Conservation (phyloP, 768 basidiomycete species). For the Calocybe indica region DNA sequence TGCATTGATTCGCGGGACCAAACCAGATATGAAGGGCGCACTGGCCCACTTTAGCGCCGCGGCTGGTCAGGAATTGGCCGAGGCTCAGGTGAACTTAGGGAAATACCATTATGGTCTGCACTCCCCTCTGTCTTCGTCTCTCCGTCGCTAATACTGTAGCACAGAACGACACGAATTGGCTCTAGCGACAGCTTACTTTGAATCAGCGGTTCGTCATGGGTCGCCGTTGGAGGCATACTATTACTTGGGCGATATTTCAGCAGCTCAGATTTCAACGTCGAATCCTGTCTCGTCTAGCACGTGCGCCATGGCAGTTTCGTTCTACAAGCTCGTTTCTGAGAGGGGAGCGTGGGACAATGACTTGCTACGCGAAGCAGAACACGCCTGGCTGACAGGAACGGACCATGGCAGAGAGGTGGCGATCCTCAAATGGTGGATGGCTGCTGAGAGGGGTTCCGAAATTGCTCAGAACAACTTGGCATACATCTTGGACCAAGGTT, state of each 20-base stretch:
- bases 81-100: slow-evolving; percentile 87
- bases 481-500: slow-evolving; percentile 87
- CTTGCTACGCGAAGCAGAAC: slow-evolving; percentile 74
- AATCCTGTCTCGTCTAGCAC: slow-evolving; percentile 56
- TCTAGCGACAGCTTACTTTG: slow-evolving; percentile 69
- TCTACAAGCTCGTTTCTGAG: slow-evolving; percentile 90
- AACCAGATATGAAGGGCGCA: slow-evolving; percentile 60
- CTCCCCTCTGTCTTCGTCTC: background rate
- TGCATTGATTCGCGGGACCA: slow-evolving; percentile 66
- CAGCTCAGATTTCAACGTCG: slow-evolving; percentile 45
- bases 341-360: slow-evolving; percentile 86
- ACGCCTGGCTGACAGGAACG: slow-evolving; percentile 62
- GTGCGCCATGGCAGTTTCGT: slow-evolving; percentile 87
- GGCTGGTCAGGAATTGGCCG: slow-evolving; percentile 82
- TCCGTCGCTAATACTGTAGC: too few species aligned
- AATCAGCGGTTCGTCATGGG: slow-evolving; percentile 79
- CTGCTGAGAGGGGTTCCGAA: slow-evolving; percentile 89
- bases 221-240: slow-evolving; percentile 95
- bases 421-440: slow-evolving; percentile 91
- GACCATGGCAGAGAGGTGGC: slow-evolving; percentile 76
- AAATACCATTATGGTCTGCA: slow-evolving; percentile 65
- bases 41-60: slow-evolving; percentile 67
- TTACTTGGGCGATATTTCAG: slow-evolving; percentile 83
- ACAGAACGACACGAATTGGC: slow-evolving; percentile 65
- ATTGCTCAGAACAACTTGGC: slow-evolving; percentile 94